Evolutionary conservation across 2,329 filamentous ascomycete species (phyloP), one percentile per base, ranked within the genome.

Genomic region (Elsinoe ampelina): DNA sequence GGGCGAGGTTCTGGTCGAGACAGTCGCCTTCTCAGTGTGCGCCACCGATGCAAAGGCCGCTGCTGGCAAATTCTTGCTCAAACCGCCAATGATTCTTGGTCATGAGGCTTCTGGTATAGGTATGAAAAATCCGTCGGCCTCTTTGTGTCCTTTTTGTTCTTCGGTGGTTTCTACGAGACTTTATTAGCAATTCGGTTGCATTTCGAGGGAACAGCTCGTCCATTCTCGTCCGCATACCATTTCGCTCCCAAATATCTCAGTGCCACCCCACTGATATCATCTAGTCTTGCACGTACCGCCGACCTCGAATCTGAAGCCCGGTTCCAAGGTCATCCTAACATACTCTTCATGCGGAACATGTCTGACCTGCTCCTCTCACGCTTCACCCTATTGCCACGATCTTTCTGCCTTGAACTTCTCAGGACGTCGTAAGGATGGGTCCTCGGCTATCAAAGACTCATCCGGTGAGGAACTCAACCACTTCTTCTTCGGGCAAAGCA

Each of bases 401-500:
- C 62, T 65, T 17, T 58, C 45, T 6, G 19, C 36, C 1, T 34
- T 63, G 17, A 63, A 63, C 35, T 64, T 64, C 45, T 32, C 35
- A 6, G 62, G 62, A 19, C 15, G 56, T 19, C 52, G 57, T 20
- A 15, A 19, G 17, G 57, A 55, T 42, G 59, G 60, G 2, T 55
- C 64, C 60, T 32, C 45, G 11, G 54, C 57, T 19, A 60, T 55
- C 59, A 8, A n/a, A 12, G 60, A 60, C 47, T 58, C 57, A 2
- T 42, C 48, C 1, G 57, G 58, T 22, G 57, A 57, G 15, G 30
- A 30, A 58, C 61, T 66, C 22, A 62, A 59, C 15, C 62, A 59
- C 26, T 62, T 64, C 35, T 66, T 65, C 58, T 66, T 65, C 41
- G 63, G 64, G 1, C 64, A 65, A 32, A 63, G 60, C 5, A 62